Percentiles rank a stretch among this genome's conserved stretches.
phyloP scores from a whole-genome alignment of 306 rosid species.

The Prinsepia uniflora region DNA sequence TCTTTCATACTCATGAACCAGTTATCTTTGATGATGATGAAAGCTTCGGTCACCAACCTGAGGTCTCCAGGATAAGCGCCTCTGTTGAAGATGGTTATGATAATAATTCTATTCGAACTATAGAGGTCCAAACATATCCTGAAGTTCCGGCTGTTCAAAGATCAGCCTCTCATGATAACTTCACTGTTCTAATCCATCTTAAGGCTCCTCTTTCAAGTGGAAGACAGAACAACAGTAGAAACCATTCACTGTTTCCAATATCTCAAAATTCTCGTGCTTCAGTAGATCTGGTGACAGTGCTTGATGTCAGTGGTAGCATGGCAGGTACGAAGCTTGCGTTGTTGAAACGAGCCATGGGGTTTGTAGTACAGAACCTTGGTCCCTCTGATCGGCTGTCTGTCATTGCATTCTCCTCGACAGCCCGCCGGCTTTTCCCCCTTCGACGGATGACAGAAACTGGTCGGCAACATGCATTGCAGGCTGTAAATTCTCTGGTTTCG shows the following conservation, averaged over 20 bases:
- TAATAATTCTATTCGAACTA: conserved; percentile 23
- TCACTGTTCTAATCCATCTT: conserved; percentile 65
- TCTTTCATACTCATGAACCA: conserved; percentile 53
- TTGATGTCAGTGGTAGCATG: conserved; percentile 98
- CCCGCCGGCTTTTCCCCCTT: conserved; percentile 83
- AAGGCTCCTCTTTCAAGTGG: conserved; percentile 65
- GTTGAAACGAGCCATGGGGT: conserved; percentile 87
- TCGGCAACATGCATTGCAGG: conserved; percentile 68
- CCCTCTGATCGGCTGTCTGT: conserved; percentile 84
- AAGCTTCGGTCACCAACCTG: conserved; percentile 44
- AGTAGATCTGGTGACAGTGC: conserved; percentile 86
- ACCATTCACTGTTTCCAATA: conserved; percentile 16
- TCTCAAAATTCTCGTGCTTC: conserved; percentile 58
- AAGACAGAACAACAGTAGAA: conserved; percentile 26
- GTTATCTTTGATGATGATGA: conserved; percentile 77
- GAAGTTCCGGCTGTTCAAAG: conserved; percentile 78
- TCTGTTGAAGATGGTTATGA: conserved; percentile 26
- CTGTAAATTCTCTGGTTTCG: conserved; percentile 61
- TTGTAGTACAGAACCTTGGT: conserved; percentile 83
- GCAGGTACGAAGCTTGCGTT: conserved; percentile 85
- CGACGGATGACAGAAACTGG: conserved; percentile 73
- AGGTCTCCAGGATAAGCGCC: conserved; percentile 17
- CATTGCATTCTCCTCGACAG: conserved; percentile 74
- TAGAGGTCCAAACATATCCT: conserved; percentile 66
- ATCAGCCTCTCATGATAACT: conserved; percentile 50